Conservation (phyloP, 176 grass and related monocot genomes). For the Aegilops umbellulata region DNA sequence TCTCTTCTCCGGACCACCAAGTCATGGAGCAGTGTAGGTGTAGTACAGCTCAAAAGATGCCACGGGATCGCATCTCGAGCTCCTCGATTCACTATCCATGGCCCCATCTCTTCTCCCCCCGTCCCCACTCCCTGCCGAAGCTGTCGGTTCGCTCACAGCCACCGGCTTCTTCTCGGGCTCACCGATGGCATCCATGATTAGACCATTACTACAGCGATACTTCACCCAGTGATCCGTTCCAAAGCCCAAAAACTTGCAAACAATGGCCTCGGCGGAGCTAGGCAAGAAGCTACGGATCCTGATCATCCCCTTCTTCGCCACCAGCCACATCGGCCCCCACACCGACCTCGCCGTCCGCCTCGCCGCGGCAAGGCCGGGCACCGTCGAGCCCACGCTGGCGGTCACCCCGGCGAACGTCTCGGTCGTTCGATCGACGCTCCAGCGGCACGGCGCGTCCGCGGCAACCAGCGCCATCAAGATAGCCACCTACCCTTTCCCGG, state of each 20-base stretch:
- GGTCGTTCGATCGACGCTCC: neutral
- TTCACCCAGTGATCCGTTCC: neutral
- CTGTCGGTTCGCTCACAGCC: too few species aligned
- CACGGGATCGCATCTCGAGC: too few species aligned
- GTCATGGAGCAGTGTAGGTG: too few species aligned
- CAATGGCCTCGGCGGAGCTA: neutral
- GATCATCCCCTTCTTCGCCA: constrained; percentile 25
- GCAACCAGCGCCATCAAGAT: neutral
- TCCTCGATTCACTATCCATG: too few species aligned
- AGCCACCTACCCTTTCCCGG: constrained; percentile 11
- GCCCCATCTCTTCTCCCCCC: too few species aligned
- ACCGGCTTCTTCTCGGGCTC: too few species aligned
- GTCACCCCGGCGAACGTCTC: constrained; percentile 22
- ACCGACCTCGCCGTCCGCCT: constrained; percentile 31
- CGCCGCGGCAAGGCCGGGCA: neutral
- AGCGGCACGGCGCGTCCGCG: neutral
- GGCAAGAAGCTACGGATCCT: constrained; percentile 16
- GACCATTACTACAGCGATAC: too few species aligned
- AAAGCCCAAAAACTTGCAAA: neutral
- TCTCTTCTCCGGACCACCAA: too few species aligned
- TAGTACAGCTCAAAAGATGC: too few species aligned
- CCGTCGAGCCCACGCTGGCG: constrained; percentile 29
- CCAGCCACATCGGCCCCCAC: constrained; percentile 28
- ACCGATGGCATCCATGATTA: too few species aligned
- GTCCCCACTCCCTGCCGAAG: too few species aligned